Conservation (phyloP, 305 asterid species). For the Fraxinus greggii region DNA sequence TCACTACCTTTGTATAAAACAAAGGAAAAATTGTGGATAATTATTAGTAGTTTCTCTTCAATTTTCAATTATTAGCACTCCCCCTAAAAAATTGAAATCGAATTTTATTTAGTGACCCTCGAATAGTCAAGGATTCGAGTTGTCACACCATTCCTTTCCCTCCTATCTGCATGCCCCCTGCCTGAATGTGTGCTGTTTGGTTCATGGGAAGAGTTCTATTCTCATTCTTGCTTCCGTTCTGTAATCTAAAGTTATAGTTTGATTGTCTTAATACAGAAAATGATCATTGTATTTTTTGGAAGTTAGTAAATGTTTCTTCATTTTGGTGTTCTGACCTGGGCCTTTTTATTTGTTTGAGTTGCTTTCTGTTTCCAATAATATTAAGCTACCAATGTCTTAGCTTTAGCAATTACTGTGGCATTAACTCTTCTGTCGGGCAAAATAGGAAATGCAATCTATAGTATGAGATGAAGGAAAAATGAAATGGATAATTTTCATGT, state of each 20-base stretch:
- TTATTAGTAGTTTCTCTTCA: no score
- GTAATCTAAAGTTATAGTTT: neutral
- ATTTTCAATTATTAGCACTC: no score
- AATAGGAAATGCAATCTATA: neutral
- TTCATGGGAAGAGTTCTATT: neutral
- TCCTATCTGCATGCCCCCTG: neutral
- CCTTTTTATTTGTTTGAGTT: neutral
- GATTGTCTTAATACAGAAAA: neutral
- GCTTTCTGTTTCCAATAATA: neutral
- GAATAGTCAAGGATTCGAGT: no score
- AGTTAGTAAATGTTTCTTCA: neutral
- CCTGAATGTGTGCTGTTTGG: neutral
- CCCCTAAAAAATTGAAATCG: no score
- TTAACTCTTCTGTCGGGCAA: neutral
- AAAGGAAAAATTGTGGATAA: no score
- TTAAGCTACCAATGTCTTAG: neutral
- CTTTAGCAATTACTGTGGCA: neutral
- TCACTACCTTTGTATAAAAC: no score
- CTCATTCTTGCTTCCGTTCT: neutral
- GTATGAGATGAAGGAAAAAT: neutral
- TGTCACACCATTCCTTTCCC: neutral
- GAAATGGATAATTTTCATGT: neutral
- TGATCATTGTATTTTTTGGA: neutral
- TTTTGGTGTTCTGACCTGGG: neutral
- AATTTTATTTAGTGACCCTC: no score